Evolutionary conservation across 2,329 filamentous ascomycete species (phyloP).

Genomic region (Trichoderma breve): DNA sequence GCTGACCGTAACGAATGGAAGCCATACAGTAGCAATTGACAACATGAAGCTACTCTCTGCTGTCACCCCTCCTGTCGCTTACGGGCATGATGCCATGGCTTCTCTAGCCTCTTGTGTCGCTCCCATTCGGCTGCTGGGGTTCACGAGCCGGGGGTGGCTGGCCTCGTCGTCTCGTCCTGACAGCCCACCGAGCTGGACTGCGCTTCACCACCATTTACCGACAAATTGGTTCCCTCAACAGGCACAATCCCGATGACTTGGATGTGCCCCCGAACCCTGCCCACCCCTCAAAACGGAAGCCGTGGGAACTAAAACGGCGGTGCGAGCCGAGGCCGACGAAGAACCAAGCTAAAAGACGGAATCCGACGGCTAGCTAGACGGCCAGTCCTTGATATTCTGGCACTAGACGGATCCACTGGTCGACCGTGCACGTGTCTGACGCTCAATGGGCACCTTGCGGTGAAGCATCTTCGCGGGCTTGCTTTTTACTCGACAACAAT

Average conservation of each 20-base stretch:
- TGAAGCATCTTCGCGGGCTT: slow-evolving; percentile 8
- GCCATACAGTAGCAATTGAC: background rate
- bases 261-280: slow-evolving; percentile 26
- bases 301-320: slow-evolving; percentile 33
- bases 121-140: slow-evolving; percentile 13
- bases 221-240: slow-evolving; percentile 3
- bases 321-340: slow-evolving; percentile 39
- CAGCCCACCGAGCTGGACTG: slow-evolving; percentile 1
- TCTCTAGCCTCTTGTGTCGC: background rate
- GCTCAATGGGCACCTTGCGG: slow-evolving; percentile 33
- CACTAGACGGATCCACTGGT: slow-evolving; percentile 26
- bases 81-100: background rate
- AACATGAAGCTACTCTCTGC: background rate
- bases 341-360: slow-evolving; percentile 33
- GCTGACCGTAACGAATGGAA: slow-evolving; percentile 10
- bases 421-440: slow-evolving; percentile 36
- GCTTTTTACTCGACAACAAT: slow-evolving; percentile 2
- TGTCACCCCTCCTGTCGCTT: slow-evolving; percentile 3
- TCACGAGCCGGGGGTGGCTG: slow-evolving; percentile 15
- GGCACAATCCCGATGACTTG: slow-evolving; percentile 5
- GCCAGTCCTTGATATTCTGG: slow-evolving; percentile 21
- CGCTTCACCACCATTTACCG: slow-evolving; percentile 13
- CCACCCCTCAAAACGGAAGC: slow-evolving; percentile 23
- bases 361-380: slow-evolving; percentile 30
- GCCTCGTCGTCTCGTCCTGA: slow-evolving; percentile 16